Base-by-base conservation (phyloP, 192 early-diverging fungal species). In the Coemansia sp. region DNA sequence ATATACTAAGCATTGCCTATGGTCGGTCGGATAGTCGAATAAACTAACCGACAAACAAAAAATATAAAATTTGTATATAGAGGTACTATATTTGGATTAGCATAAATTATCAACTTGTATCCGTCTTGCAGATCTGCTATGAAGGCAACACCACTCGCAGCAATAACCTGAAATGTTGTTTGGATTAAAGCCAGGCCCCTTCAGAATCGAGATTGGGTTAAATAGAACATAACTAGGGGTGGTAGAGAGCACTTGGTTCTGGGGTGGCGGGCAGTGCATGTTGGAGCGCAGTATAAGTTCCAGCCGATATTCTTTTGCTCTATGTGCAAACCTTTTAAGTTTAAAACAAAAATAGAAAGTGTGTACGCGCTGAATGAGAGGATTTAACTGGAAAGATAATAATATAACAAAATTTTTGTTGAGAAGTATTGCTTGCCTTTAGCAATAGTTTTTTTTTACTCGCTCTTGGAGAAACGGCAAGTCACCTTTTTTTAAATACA, bases 191-290 rank as follows among this genome's bases (percentile, higher is more conserved):
- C 14, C 12, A 38, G 7, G 31, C 10, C 7, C 38, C 31, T 21
- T 41, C 44, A 18, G 34, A 14, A 14, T 27, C 7, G 21, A 25
- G 25, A 22, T n/a, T 21, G 31, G 25, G 44, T 49, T 60, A 26
- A 60, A 14, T 7, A 49, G 47, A 23, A 23, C 47, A 48, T 60
- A 60, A 44, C 47, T 60, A 28, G 56, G 56, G 1, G 44, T 60
- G 44, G 25, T 60, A 2, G 41, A 12, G 9, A 28, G 34, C 19
- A 16, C 24, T 5, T 9, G 44, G 25, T 22, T 23, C 23, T 22
- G 7, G 8, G 10, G 14, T 22, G 30, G n/a, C 24, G 23, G 18
- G 26, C 23, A 44, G 56, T 32, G 28, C 56, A 58, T 58, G 19
- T 6, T 30, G 52, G 52, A 25, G 6, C 28, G 28, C 6, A 30